These are phyloP conservation scores for Paraurostyla sp. DNA, from an alignment of 73 alveolate genomes.

Conservation along the genomic window DNA sequence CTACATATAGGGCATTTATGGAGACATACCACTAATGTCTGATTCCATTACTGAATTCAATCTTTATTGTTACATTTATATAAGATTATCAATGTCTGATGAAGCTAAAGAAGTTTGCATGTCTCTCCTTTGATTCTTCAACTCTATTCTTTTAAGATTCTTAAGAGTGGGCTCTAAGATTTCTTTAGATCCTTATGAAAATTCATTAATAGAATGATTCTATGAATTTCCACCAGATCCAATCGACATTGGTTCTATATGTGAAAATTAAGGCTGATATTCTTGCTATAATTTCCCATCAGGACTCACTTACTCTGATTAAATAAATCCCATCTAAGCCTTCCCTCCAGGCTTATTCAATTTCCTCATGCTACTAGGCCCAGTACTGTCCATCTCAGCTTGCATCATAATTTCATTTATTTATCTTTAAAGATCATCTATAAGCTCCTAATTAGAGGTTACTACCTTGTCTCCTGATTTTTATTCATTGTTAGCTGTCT, in stretches of 20 bases:
- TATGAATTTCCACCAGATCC: background rate
- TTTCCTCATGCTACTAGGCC: too few species aligned
- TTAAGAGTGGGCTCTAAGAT: slow-evolving; percentile 45
- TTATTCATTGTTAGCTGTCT: slow-evolving; percentile 7
- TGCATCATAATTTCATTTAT: slow-evolving; percentile 10
- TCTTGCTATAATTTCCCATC: too few species aligned
- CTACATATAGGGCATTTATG: background rate
- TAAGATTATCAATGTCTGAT: background rate
- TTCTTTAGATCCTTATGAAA: background rate
- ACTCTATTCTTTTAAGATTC: slow-evolving; percentile 42
- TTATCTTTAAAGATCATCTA: slow-evolving; percentile 13
- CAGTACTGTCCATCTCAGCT: too few species aligned
- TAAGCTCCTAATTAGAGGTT: background rate
- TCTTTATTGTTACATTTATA: background rate
- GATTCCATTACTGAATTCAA: background rate
- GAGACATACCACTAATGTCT: background rate
- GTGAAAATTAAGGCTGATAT: too few species aligned
- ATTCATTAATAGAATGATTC: background rate
- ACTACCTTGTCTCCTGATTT: background rate
- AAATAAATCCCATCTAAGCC: too few species aligned
- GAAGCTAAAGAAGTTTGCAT: slow-evolving; percentile 30
- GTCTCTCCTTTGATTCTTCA: slow-evolving; percentile 50
- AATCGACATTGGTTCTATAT: background rate
- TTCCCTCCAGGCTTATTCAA: too few species aligned
- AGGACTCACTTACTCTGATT: too few species aligned